These are phyloP conservation scores for Fallopia convolvulus DNA, from an alignment of 148 eudicot species.

Conservation along the genomic window DNA sequence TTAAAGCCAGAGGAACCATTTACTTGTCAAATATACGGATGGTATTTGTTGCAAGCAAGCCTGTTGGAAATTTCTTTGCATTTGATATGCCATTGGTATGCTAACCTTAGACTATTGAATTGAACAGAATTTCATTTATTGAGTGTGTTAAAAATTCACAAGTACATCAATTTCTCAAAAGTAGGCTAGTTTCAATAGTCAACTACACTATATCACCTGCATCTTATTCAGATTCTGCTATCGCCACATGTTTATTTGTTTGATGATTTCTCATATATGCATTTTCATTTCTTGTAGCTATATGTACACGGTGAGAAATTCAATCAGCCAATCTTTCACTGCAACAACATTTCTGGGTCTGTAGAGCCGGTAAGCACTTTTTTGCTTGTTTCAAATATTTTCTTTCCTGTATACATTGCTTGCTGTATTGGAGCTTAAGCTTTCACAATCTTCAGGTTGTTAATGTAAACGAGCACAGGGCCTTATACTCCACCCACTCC, in stretches of 20 bases:
- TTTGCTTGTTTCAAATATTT: neutral
- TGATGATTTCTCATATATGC: neutral
- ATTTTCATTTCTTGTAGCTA: conserved; percentile 37
- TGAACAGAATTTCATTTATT: neutral
- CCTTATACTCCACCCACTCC: conserved; percentile 76
- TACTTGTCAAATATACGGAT: conserved; percentile 86
- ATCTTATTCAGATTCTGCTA: neutral
- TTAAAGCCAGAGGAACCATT: conserved; percentile 77
- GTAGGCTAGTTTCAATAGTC: neutral
- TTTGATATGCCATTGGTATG: conserved; percentile 96
- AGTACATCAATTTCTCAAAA: neutral
- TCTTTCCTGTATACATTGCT: neutral
- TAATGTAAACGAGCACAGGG: conserved; percentile 70
- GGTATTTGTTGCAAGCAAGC: conserved; percentile 84
- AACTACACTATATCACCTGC: neutral
- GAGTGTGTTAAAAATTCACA: neutral
- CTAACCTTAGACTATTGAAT: neutral
- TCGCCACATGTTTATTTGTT: neutral
- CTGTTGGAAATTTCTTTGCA: conserved; percentile 48
- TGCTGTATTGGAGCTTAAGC: neutral
- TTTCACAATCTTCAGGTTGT: conserved; percentile 51
- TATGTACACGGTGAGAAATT: conserved; percentile 71
- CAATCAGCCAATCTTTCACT: conserved; percentile 83
- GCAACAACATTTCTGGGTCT: conserved; percentile 81
- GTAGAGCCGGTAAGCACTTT: conserved; percentile 77